Base-by-base conservation (phyloP, 176 grass and related monocot genomes). In the Bothriochloa decipiens region DNA sequence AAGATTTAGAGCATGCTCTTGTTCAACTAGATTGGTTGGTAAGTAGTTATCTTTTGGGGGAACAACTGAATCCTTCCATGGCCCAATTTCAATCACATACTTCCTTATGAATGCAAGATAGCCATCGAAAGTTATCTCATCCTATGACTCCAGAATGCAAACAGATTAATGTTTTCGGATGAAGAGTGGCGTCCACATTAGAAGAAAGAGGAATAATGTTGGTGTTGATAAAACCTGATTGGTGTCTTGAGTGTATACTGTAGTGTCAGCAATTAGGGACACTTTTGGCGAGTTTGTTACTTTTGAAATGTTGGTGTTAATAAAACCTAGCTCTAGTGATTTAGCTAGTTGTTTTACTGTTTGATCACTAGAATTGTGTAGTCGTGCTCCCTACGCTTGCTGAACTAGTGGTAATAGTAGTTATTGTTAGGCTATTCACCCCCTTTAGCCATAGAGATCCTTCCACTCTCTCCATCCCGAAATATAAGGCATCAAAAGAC, bases 31-130 rank as follows among this genome's bases (percentile, higher is more conserved):
- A 87, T 96, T 81, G 3, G 91, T 91, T 0, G 88, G 84, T 2
- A 91, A 83, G 39, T 81, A 76, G 26, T 93, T 89, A 16, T 91
- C 52, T 67, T 77, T 47, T 4, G 88, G 65, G 32, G 88, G 88
- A 53, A 96, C 86, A 81, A 96, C 69, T 75, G 91, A 91, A 82
- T 96, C 94, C 78, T 96, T 96, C 91, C 91, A 96, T 79, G 94
- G 88, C 29, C 91, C 94, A 85, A 96, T 92, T 64, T 88, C 91
- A 67, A 92, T 42, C 35, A 96, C 84, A 77, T 93, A 91, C 13
- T 83, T 71, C 58, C 76, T 89, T 83, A 96, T 96, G 73, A 91
- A 96, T 23, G 25, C 74, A 35, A 96, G 76, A 85, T 92, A 96
- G 17, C 25, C 80, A 62, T 93, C 42, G 2, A 91, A 93, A 35